phyloP scores from a whole-genome alignment of 352 stramenopile genomes.

The Globisporangium mamillatum region DNA sequence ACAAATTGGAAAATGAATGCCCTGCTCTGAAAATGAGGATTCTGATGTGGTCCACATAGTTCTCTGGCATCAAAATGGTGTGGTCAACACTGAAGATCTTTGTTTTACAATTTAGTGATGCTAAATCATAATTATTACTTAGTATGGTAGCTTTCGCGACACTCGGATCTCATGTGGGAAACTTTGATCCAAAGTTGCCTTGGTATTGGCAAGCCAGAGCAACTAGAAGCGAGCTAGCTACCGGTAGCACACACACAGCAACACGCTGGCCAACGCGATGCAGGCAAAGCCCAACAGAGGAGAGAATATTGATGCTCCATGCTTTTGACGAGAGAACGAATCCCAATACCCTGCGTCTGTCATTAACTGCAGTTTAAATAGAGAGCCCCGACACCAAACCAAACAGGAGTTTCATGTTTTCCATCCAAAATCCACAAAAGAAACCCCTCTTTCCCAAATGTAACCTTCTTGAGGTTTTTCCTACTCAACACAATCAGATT shows the following conservation, averaged over 20 bases:
- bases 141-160: neutral
- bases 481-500: neutral
- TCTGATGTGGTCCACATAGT: neutral
- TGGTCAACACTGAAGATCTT: neutral
- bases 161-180: too few relatives aligned
- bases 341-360: neutral
- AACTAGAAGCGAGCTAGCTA: too few relatives aligned
- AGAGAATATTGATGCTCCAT: too few relatives aligned
- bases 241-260: too few relatives aligned
- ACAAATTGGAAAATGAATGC: neutral
- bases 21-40: neutral
- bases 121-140: neutral
- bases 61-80: neutral
- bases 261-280: too few relatives aligned
- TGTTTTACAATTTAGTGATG: neutral
- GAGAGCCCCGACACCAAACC: neutral
- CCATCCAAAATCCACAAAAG: neutral
- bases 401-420: neutral
- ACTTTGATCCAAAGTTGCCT: too few relatives aligned
- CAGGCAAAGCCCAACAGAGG: too few relatives aligned
- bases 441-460: neutral
- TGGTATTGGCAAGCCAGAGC: too few relatives aligned
- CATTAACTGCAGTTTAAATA: neutral
- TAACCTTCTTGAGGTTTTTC: neutral
- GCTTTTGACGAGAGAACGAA: too few relatives aligned